Conservation (phyloP, 306 rosid genomes). For the Prunus dulcis region DNA sequence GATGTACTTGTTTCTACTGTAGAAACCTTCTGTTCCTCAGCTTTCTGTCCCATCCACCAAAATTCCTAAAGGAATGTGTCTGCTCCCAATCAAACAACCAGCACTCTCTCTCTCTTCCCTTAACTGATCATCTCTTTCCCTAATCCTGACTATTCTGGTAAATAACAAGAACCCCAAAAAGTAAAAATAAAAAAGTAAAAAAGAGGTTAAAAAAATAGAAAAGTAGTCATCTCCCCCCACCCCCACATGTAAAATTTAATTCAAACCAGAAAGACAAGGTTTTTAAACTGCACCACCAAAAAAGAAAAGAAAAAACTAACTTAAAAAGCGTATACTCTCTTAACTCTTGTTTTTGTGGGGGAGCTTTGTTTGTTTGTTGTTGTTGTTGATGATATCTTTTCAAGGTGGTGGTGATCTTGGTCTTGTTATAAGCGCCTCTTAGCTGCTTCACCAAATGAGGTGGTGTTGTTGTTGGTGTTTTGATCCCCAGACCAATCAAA, state of each 20-base stretch:
- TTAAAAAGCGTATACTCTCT: not conserved
- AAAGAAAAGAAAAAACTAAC: not conserved
- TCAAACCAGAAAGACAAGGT: not conserved
- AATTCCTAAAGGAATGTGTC: constrained; percentile 76
- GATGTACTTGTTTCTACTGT: constrained; percentile 69
- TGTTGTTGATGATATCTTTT: constrained; percentile 3
- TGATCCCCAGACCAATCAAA: constrained; percentile 60
- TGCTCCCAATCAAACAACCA: constrained; percentile 61
- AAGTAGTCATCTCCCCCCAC: not conserved
- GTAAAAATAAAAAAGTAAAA: not conserved
- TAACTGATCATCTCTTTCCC: constrained; percentile 2
- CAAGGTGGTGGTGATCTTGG: not conserved
- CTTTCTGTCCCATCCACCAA: constrained; percentile 98
- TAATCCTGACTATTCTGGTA: constrained; percentile 35
- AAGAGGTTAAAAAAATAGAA: not conserved
- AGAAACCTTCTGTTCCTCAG: constrained; percentile 84
- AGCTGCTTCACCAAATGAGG: constrained; percentile 29
- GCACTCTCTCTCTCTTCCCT: constrained; percentile 17
- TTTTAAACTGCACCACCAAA: not conserved
- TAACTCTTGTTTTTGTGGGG: not conserved
- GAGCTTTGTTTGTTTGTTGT: not conserved
- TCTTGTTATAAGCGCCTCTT: constrained; percentile 45
- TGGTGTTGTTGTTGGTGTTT: constrained; percentile 12
- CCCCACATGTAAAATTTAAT: not conserved
- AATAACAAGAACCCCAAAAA: constrained; percentile 32